A percentile compares a stretch with the other conserved stretches of the same genome.
Evolutionary conservation across 2,329 filamentous ascomycete species (phyloP).

Genomic region (Incumbomyces delicatus): DNA sequence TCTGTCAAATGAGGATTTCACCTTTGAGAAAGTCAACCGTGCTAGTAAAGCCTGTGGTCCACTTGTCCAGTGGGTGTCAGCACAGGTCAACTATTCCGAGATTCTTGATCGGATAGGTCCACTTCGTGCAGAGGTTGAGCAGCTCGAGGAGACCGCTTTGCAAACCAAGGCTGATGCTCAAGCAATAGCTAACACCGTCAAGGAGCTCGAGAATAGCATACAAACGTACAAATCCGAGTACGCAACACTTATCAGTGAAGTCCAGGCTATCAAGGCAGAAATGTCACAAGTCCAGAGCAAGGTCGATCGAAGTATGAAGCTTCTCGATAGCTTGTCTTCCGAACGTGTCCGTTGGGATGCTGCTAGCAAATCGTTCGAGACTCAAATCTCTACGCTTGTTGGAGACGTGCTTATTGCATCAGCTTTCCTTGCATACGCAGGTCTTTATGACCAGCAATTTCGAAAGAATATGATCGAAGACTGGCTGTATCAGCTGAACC

Average conservation of each 20-base stretch:
- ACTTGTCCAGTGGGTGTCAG: constrained; percentile 91
- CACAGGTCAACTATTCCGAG: constrained; percentile 95
- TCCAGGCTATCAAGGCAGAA: constrained; percentile 91
- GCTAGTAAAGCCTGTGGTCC: constrained; percentile 96
- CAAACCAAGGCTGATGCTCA: constrained; percentile 90
- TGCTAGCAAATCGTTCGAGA: constrained; percentile 95
- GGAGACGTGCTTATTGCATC: constrained; percentile 94
- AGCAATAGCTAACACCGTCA: constrained; percentile 81
- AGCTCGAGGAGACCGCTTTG: constrained; percentile 78
- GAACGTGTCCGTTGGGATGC: constrained; percentile 92
- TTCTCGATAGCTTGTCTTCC: constrained; percentile 89
- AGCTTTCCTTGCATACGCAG: constrained; percentile 91
- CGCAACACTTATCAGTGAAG: constrained; percentile 89
- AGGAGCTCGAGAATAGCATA: constrained; percentile 77
- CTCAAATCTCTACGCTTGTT: constrained; percentile 91
- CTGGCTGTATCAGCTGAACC: constrained; percentile 84
- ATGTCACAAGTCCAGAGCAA: constrained; percentile 97
- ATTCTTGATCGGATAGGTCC: constrained; percentile 92
- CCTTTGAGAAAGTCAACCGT: constrained; percentile 89
- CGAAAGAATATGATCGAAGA: constrained; percentile 96
- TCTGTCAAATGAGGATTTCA: constrained; percentile 88
- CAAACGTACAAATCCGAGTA: constrained; percentile 94
- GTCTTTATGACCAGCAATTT: constrained; percentile 96
- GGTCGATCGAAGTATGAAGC: constrained; percentile 87
- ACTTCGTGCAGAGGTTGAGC: constrained; percentile 75